Evolutionary conservation across 2,329 filamentous ascomycete genomes (phyloP).

Genomic region (Metarhizium album): DNA sequence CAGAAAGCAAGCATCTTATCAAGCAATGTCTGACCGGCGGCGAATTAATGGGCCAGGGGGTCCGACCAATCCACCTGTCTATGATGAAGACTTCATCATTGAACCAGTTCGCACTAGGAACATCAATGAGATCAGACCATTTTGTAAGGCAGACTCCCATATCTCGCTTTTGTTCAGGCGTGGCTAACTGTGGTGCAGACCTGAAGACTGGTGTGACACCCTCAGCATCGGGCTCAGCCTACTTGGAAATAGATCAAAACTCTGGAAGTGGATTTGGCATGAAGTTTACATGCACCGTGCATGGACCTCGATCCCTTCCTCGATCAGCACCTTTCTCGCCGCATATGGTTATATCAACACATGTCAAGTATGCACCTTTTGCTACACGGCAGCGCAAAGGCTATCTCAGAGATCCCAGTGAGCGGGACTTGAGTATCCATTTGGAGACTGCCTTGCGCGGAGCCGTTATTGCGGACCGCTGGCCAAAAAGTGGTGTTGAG

Average conservation of each 20-base stretch:
- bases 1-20: neutral
- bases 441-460: slow-evolving; percentile 84
- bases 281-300: slow-evolving; percentile 87
- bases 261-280: slow-evolving; percentile 51
- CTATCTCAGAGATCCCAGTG: slow-evolving; percentile 74
- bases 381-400: slow-evolving; percentile 73
- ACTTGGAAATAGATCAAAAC: slow-evolving; percentile 55
- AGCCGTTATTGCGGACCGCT: slow-evolving; percentile 83
- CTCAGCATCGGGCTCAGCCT: slow-evolving; percentile 87
- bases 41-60: slow-evolving; percentile 81
- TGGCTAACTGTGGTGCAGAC: slow-evolving; percentile 37
- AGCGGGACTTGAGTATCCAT: slow-evolving; percentile 84
- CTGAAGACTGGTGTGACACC: slow-evolving; percentile 87
- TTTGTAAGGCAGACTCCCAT: slow-evolving; percentile 13
- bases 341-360: slow-evolving; percentile 81
- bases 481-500: slow-evolving; percentile 98
- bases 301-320: slow-evolving; percentile 83
- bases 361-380: slow-evolving; percentile 95
- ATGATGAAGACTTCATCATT: slow-evolving; percentile 36
- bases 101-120: slow-evolving; percentile 43
- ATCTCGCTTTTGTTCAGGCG: neutral
- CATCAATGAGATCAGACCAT: slow-evolving; percentile 59
- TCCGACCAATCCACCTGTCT: slow-evolving; percentile 65
- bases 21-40: slow-evolving; percentile 67
- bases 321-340: slow-evolving; percentile 86